Evolutionary conservation across 2,329 filamentous ascomycete genomes (phyloP), one percentile per base, ranked within the genome.

Genomic region (Stagonosporopsis rhizophila): DNA sequence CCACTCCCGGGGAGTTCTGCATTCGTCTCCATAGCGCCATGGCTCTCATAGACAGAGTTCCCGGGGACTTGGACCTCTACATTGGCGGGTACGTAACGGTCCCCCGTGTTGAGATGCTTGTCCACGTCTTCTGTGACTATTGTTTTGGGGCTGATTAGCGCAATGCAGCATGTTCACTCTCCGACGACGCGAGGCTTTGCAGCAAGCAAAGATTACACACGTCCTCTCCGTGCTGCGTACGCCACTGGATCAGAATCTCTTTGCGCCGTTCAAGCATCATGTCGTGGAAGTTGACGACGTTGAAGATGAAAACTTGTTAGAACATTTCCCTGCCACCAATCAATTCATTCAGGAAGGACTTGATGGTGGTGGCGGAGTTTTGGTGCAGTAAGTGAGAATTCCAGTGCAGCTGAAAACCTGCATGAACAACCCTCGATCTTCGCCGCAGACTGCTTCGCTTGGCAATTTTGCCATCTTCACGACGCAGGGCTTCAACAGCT

Each of bases 251-350:
- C 77, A 82, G 64, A 78, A 79, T 57, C 81, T 83, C 37, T 87
- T 86, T 69, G 81, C 84, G 61, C 80, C 83, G 38, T 92, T 87
- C 73, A 79, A 87, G 61, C 92, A 96, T 74, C 82, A 91, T 65
- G 83, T 87, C 58, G 89, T 98, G 62, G 89, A 96, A 63, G 87
- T 97, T 39, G 91, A 98, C 75, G 95, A 99, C 79, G 86, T 93
- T 47, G 91, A 94, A 19, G 92, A 97, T 70, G 89, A 93, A 66
- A 91, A 99, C 76, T 78, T 98, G 47, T 79, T 98, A 17, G 85
- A 90, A 60, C 87, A 96, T 75, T 89, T 98, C 59, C 86, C 92
- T 6, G 81, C 81, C 48, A 89, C 89, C 53, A 90, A 95, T 67
- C 83, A 82, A 44, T 99, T 96, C 77, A 96, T 98, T 66, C 86